These are phyloP conservation scores for Microcera coccophila DNA, from an alignment of 2,329 filamentous ascomycete species.

Conservation along the genomic window DNA sequence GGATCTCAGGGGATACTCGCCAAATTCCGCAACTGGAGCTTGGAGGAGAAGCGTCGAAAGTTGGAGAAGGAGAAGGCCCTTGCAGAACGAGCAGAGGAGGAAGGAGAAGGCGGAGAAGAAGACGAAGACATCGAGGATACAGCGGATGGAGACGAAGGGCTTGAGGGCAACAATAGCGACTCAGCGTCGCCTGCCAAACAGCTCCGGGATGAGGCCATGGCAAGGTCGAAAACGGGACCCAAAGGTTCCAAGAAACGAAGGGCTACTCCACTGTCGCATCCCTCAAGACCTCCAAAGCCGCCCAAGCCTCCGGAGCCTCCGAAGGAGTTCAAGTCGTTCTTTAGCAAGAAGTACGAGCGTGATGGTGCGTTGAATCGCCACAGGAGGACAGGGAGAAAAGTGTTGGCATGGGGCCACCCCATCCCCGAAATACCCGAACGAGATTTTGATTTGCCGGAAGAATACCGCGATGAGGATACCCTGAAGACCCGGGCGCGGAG, in stretches of 20 bases:
- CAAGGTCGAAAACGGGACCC: slow-evolving; percentile 45
- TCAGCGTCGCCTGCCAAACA: slow-evolving; percentile 57
- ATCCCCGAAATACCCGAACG: slow-evolving; percentile 67
- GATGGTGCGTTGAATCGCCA: slow-evolving; percentile 72
- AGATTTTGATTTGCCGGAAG: slow-evolving; percentile 73
- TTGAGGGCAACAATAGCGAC: slow-evolving; percentile 56
- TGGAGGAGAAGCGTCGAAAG: slow-evolving; percentile 83
- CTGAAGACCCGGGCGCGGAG: slow-evolving; percentile 58
- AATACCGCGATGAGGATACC: slow-evolving; percentile 54
- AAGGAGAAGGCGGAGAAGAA: slow-evolving; percentile 32
- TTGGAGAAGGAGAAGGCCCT: slow-evolving; percentile 63
- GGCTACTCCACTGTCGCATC: slow-evolving; percentile 23
- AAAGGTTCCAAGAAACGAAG: slow-evolving; percentile 33
- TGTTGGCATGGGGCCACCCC: slow-evolving; percentile 76
- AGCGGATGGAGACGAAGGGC: slow-evolving; percentile 36
- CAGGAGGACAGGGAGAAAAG: slow-evolving; percentile 64
- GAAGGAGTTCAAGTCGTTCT: slow-evolving; percentile 82
- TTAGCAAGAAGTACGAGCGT: slow-evolving; percentile 72
- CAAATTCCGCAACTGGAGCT: slow-evolving; percentile 84
- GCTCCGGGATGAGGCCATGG: slow-evolving; percentile 66
- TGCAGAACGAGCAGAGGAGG: slow-evolving; percentile 32
- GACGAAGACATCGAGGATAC: slow-evolving; percentile 49
- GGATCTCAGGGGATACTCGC: slow-evolving; percentile 78
- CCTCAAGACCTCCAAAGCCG: slow-evolving; percentile 19
- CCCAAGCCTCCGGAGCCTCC: slow-evolving; percentile 37